Evolutionary conservation across 805 yeast genomes (phyloP), one percentile per base, ranked within the genome.

Genomic region (Candida andamanensis): DNA sequence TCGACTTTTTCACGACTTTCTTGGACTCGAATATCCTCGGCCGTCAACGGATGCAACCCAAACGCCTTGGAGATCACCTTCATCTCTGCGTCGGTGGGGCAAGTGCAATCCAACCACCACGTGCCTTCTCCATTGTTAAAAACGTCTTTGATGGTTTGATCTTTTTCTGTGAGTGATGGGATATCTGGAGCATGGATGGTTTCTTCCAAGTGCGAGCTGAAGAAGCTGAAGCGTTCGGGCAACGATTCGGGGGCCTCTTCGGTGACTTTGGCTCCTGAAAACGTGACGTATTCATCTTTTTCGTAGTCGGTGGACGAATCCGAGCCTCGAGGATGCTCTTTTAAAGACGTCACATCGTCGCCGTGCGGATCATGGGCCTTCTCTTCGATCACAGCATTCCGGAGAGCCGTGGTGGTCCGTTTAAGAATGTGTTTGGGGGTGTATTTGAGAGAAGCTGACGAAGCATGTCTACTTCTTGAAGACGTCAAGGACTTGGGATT

Each of bases 1-100:
- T 90, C 98, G 18, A 90, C 97, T 60, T 90, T 90, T 64, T 90
- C 98, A 61, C 98, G 87, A 15, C 95, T 77, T 63, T 90, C 98
- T 62, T 89, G 95, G 76, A 86, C 84, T 36, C 95, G 69, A 43
- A 90, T 89, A 78, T 90, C 98, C 63, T 90, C 98, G 1, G 96
- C 87, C 0, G 98, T 90, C 67, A 90, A 78, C 18, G 98, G 98
- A 67, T 90, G 98, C 60, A 90, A 85, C 7, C 96, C 95, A 58
- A 90, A 90, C 0, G 97, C 92, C 49, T 89, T 89, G 7, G 96
- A 81, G 24, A 92, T 56, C 47, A 85, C 79, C 52, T 83, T 83
- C 95, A 92, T 86, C 60, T 92, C 98, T 14, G 79, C 78, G 52
- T 90, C 97, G 0, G 96, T 85, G 5, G 98, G 97, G 50, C 95